A percentile compares a stretch with the other conserved stretches of the same genome.
Evolutionary conservation across 148 eudicot species (phyloP).

Genomic region (Pharnaceum exiguum): DNA sequence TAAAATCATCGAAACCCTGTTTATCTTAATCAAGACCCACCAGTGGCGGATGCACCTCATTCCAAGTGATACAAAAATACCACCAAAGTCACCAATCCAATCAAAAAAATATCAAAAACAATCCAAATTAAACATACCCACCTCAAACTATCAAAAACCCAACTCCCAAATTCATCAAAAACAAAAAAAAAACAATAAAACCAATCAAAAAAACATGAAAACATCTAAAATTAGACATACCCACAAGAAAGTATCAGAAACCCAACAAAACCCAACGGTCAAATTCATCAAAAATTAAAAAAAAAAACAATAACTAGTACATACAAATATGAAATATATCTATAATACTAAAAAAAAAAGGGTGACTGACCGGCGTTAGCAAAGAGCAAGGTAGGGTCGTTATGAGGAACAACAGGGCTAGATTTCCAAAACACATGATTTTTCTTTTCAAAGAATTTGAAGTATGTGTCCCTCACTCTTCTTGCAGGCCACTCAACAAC

Average conservation of each 20-base stretch:
- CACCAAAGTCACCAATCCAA: too few species aligned
- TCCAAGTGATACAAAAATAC: too few species aligned
- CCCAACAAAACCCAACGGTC: too few species aligned
- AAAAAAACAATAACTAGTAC: too few species aligned
- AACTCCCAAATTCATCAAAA: not conserved
- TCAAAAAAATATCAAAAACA: not conserved
- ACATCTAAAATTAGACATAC: not conserved
- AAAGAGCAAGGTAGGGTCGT: constrained; percentile 91
- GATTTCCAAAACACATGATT: constrained; percentile 66
- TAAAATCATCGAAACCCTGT: too few species aligned
- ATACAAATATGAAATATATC: too few species aligned
- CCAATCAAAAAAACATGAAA: not conserved
- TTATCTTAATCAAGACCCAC: too few species aligned
- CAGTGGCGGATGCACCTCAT: too few species aligned
- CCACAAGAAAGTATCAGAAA: too few species aligned
- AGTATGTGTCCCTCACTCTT: constrained; percentile 56
- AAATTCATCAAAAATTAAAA: too few species aligned
- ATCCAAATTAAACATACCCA: not conserved
- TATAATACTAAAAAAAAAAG: too few species aligned
- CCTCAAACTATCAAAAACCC: not conserved
- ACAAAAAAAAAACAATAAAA: not conserved
- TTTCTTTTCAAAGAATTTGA: constrained; percentile 53
- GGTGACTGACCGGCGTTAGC: constrained; percentile 84
- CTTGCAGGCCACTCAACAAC: constrained; percentile 63
- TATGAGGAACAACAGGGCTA: constrained; percentile 89